Percentiles rank a stretch among this genome's conserved stretches.
Evolutionary conservation across 495 filamentous ascomycete genomes (phyloP).

Genomic region (Immersiella caudata): DNA sequence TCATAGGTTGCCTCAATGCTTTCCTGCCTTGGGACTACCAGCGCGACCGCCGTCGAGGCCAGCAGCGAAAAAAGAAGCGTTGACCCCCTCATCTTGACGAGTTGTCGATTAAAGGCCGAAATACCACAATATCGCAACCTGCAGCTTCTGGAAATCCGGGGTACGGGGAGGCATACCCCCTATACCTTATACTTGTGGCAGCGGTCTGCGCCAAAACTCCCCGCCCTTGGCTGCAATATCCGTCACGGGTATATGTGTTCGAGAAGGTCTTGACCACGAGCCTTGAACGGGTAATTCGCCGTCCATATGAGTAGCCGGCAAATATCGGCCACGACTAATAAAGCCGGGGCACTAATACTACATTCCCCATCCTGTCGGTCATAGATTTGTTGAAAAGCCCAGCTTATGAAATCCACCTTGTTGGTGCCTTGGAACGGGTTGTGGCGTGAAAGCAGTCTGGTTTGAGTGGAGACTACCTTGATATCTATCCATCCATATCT

Average conservation of each 20-base stretch:
- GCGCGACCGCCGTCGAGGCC: neutral
- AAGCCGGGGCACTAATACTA: neutral
- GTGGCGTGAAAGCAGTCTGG: no score
- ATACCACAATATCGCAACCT: neutral
- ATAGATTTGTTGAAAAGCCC: neutral
- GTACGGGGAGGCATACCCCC: neutral
- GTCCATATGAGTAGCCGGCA: neutral
- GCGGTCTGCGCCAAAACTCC: neutral
- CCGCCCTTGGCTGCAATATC: constrained; percentile 4
- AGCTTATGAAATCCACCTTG: no score
- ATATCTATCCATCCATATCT: no score
- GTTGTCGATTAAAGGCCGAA: neutral
- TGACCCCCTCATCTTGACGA: neutral
- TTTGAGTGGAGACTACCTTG: no score
- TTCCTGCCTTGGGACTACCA: neutral
- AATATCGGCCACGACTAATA: neutral
- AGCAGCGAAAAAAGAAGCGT: neutral
- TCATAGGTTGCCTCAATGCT: constrained; percentile 19
- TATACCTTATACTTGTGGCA: neutral
- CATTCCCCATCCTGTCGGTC: neutral
- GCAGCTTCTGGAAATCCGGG: neutral
- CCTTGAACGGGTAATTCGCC: constrained; percentile 1
- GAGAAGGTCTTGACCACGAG: neutral
- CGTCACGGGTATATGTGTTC: neutral
- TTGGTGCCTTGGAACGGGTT: no score